Base-by-base conservation (phyloP, 768 basidiomycete species). In the Phylloporus rhodoxanthus region DNA sequence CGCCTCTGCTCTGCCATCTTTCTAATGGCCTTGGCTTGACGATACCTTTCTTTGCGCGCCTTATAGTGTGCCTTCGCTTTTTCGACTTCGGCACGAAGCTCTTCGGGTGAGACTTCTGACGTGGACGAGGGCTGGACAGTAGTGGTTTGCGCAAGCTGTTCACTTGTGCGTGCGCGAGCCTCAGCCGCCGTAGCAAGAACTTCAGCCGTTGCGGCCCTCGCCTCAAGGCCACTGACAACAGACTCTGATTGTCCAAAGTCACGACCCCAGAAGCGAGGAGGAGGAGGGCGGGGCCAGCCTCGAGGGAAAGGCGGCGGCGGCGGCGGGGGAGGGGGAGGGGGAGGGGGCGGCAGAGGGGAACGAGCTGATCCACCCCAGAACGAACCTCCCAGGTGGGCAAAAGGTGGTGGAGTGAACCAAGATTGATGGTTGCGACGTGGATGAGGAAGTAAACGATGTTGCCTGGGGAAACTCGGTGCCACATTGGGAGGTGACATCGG, bases 1-100 rank as follows among this genome's bases (percentile, higher is more conserved):
- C 49, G 50, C 39, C 57, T 59, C 41, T 68, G 69, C 47, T 66
- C 67, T 48, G 69, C 71, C 54, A 68, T 72, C 55, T 63, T 73
- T 49, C 72, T 76, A 21, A 70, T 68, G 42, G 81, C 78, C 45
- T 79, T 75, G 45, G 82, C 79, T 55, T 69, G 68, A 25, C 85
- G 77, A 57, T 87, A 87, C 20, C 71, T 72, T 57, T 86, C 85
- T 59, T 90, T 90, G 65, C 82, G 78, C 1, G 72, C 73, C 66
- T 79, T 85, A 64, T 90, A 90, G 20, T 68, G 67, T 23, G 71
- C 72, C 57, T 87, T 90, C 1, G 87, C 85, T 17, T 70, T 77
- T 57, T 87, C 81, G 3, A 88, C 76, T 26, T 78, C 72, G 25
- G 54, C 59, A 26, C 64, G 59, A 34, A 70, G 58, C 15, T 65